Percentiles rank a stretch among this genome's conserved stretches.
These are phyloP conservation scores for Debaryomyces singareniensis DNA, from an alignment of 1,139 yeast species.

Conservation along the genomic window DNA sequence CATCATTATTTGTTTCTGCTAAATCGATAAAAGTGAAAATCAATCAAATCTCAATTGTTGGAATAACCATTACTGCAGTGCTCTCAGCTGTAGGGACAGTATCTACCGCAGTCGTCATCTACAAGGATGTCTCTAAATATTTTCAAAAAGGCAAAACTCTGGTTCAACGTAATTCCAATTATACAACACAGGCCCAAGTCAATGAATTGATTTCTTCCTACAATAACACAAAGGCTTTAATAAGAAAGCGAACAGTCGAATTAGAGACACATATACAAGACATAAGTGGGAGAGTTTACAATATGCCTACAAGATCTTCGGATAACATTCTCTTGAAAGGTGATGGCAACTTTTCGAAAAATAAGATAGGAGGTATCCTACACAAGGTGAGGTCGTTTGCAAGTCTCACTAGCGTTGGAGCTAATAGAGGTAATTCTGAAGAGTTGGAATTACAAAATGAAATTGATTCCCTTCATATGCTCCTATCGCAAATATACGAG, in stretches of 20 bases:
- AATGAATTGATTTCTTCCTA: slow-evolving; percentile 28
- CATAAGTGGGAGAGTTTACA: slow-evolving; percentile 24
- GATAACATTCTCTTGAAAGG: slow-evolving; percentile 9
- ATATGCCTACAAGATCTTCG: slow-evolving; percentile 10
- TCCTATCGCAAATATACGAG: slow-evolving; percentile 22
- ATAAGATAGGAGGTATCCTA: slow-evolving; percentile 20
- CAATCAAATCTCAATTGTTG: slow-evolving; percentile 61
- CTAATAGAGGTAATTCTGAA: slow-evolving; percentile 15
- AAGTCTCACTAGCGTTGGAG: slow-evolving; percentile 15
- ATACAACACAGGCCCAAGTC: slow-evolving; percentile 17
- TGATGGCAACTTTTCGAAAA: slow-evolving; percentile 4
- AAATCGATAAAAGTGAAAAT: slow-evolving; percentile 36
- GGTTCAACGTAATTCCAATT: slow-evolving; percentile 1
- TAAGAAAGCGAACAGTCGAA: slow-evolving; percentile 27
- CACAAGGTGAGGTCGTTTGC: slow-evolving; percentile 42
- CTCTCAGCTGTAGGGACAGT: slow-evolving; percentile 73
- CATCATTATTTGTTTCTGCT: slow-evolving; percentile 9
- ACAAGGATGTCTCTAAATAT: slow-evolving; percentile 8
- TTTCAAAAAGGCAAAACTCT: not conserved
- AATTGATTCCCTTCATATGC: slow-evolving; percentile 24
- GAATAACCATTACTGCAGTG: slow-evolving; percentile 65
- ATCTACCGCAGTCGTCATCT: slow-evolving; percentile 58
- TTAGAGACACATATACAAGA: slow-evolving; percentile 16
- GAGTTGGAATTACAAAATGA: slow-evolving; percentile 30
- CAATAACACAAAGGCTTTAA: slow-evolving; percentile 32